A percentile compares a stretch with the other conserved stretches of the same genome.
Evolutionary conservation across 2,329 filamentous ascomycete genomes (phyloP).

Genomic region (Seiridium cupressi): DNA sequence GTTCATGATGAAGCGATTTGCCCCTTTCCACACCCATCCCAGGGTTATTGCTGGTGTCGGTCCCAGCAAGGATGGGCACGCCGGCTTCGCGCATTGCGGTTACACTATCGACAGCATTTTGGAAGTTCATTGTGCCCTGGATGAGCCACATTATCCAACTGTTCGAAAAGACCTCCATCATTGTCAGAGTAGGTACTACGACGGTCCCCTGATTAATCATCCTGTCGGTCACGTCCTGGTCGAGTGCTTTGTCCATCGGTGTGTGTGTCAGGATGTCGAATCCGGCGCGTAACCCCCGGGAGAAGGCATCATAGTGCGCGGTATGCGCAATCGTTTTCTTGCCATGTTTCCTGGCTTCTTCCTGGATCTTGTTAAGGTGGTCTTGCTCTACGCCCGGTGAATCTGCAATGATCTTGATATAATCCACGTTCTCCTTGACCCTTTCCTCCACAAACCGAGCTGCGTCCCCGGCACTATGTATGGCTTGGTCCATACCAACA

Average conservation of each 20-base stretch:
- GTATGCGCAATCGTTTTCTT: conserved; percentile 25
- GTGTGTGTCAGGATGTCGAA: conserved; percentile 27
- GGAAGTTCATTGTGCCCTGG: conserved; percentile 16
- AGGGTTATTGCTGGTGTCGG: conserved; percentile 21
- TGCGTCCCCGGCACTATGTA: conserved; percentile 14
- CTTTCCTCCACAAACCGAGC: conserved; percentile 16
- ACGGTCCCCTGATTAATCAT: conserved; percentile 18
- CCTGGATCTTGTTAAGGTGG: conserved; percentile 18
- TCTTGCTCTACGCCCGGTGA: conserved; percentile 18
- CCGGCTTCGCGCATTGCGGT: conserved; percentile 21
- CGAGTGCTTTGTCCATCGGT: conserved; percentile 23
- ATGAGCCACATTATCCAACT: conserved; percentile 19
- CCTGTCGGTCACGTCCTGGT: conserved; percentile 12
- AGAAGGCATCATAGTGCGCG: conserved; percentile 20
- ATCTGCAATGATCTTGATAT: conserved; percentile 26
- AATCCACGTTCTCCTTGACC: conserved; percentile 21
- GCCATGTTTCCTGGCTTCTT: conserved; percentile 18
- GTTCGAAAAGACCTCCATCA: conserved; percentile 17
- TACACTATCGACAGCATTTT: conserved; percentile 21
- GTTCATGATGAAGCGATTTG: conserved; percentile 22
- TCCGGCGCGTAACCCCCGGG: conserved; percentile 21
- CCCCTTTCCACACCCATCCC: conserved; percentile 18
- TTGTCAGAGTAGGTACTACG: conserved; percentile 25
- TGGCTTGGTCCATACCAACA: conserved; percentile 10
- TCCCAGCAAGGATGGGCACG: conserved; percentile 28